Evolutionary conservation across 2,329 filamentous ascomycete species (phyloP), one percentile per base, ranked within the genome.

Genomic region (Ophiostoma tasmaniense): DNA sequence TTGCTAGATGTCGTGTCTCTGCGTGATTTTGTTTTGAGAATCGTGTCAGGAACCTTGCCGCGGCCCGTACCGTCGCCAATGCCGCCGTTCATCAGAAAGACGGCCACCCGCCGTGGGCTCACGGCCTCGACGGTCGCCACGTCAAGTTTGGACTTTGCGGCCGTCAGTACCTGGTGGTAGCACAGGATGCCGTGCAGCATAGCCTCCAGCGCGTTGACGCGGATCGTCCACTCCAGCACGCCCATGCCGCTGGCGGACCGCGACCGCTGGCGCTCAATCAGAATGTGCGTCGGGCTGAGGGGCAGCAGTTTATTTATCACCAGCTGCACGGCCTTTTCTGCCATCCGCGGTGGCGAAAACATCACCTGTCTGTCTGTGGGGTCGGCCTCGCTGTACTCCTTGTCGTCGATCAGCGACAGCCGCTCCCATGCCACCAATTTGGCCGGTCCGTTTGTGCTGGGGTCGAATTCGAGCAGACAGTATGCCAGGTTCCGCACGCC

Each of bases 401-500:
- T 33, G 1, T 42, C 68, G 11, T 37, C 71, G 8, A 74, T 61
- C 75, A 76, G 8, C 4, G 39, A 37, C 17, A 74, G 67, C 1
- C 74, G 73, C 62, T 75, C 71, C 75, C 75, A 76, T 8, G 75
- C 67, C 67, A 73, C 65, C 67, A 75, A 67, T n/a, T 71, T 71
- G 45, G 74, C 66, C 20, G 42, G 50, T 0, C 55, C n/a, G 8
- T 25, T 13, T 2, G 6, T 6, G 4, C 7, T 6, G 7, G 20
- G 8, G 39, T 64, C 37, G 8, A 71, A 70, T 2, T 61, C 74
- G 28, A 91, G 77, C 71, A 91, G 82, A 72, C 90, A 90, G 76
- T 87, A 92, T 0, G 91, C 91, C 3, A 96, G 81, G 76, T 96
- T 96, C 61, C 87, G 87, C 73, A 96, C 90, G 3, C 92, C 92